A percentile compares a stretch with the other conserved stretches of the same genome.
These are phyloP conservation scores for Linum trigynum DNA, from an alignment of 345 rosid species.

Conservation along the genomic window DNA sequence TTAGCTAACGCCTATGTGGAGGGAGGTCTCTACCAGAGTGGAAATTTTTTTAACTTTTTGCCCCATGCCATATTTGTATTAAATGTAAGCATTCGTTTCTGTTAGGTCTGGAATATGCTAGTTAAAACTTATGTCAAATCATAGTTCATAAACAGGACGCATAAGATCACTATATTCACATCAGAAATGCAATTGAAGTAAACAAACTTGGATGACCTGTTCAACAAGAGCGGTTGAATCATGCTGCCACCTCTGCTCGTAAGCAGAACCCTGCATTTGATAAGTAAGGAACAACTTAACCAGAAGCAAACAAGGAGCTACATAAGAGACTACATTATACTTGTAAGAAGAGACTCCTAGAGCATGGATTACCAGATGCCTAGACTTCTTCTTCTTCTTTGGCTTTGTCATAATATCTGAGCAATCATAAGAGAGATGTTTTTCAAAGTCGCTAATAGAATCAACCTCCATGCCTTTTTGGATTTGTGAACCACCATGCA, in stretches of 20 bases:
- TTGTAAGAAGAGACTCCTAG: slow-evolving; percentile 8
- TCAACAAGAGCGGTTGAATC: slow-evolving; percentile 55
- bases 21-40: not conserved
- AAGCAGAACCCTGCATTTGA: slow-evolving; percentile 59
- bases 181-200: not conserved
- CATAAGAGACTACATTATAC: slow-evolving; percentile 2
- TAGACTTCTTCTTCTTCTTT: slow-evolving; percentile 85
- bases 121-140: too few species aligned
- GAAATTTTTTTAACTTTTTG: not conserved
- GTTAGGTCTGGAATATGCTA: not conserved
- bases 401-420: slow-evolving; percentile 72
- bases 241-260: slow-evolving; percentile 72
- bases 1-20: not conserved
- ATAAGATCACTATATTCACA: not conserved
- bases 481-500: slow-evolving; percentile 61
- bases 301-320: slow-evolving; percentile 1
- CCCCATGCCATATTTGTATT: not conserved
- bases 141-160: not conserved
- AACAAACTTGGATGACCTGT: slow-evolving; percentile 40
- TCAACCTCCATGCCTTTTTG: slow-evolving; percentile 81
- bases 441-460: slow-evolving; percentile 57
- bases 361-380: slow-evolving; percentile 42
- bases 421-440: slow-evolving; percentile 54
- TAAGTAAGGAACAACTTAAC: slow-evolving; percentile 16
- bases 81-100: not conserved